A percentile compares a stretch with the other conserved stretches of the same genome.
phyloP scores from a whole-genome alignment of 1,284 basidiomycete species.

The Ustilago xerochloae region DNA sequence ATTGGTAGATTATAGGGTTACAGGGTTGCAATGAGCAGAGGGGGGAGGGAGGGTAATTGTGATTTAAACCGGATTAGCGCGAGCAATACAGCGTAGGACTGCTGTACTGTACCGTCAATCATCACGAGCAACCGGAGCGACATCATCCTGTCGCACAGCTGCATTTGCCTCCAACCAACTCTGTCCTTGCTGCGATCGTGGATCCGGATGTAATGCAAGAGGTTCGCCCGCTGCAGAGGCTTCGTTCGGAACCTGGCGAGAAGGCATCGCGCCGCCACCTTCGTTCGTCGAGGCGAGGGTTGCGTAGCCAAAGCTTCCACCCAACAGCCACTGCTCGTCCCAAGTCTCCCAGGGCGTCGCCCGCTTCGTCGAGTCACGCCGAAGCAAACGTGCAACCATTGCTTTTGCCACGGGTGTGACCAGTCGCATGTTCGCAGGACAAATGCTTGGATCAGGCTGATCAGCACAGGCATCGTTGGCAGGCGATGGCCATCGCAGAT shows the following conservation, averaged over 20 bases:
- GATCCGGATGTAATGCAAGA: conserved; percentile 54
- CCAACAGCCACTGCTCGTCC: conserved; percentile 63
- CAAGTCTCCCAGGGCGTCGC: conserved; percentile 60
- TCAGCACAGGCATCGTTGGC: conserved; percentile 61
- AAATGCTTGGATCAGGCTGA: conserved; percentile 19
- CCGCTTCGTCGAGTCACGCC: conserved; percentile 60
- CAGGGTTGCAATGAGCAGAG: no score
- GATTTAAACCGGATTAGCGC: no score
- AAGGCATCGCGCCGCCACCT: background rate
- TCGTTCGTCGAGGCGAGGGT: background rate
- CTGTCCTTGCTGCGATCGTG: conserved; percentile 48
- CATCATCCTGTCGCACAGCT: conserved; percentile 38
- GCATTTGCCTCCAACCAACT: conserved; percentile 52
- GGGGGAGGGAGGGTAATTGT: no score
- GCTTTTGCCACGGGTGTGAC: conserved; percentile 60
- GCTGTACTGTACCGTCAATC: conserved; percentile 34
- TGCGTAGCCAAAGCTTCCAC: conserved; percentile 55
- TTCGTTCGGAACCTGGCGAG: conserved; percentile 46
- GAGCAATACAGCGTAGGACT: no score
- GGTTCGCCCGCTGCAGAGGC: conserved; percentile 39
- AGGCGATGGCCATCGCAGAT: conserved; percentile 68
- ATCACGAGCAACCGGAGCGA: conserved; percentile 38
- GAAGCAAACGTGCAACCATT: conserved; percentile 59
- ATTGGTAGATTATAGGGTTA: no score
- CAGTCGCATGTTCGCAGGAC: conserved; percentile 47